A percentile compares a stretch with the other conserved stretches of the same genome.
Evolutionary conservation across 2,329 filamentous ascomycete genomes (phyloP).

Genomic region (Achaetomium macrosporum): DNA sequence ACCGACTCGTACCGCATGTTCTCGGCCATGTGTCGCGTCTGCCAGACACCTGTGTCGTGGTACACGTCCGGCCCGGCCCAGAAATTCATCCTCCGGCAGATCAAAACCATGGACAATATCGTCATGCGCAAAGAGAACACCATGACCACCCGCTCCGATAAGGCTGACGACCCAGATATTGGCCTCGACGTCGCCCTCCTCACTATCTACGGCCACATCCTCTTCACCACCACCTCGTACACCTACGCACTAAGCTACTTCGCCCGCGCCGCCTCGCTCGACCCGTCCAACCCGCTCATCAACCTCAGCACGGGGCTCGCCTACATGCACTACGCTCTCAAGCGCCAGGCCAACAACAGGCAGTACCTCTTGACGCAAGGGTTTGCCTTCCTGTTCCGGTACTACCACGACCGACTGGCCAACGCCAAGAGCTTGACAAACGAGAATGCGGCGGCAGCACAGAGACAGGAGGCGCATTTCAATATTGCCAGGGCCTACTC

Average conservation of each 20-base stretch:
- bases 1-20: slow-evolving; percentile 83
- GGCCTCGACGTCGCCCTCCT: slow-evolving; percentile 72
- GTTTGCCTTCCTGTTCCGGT: slow-evolving; percentile 70
- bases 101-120: slow-evolving; percentile 77
- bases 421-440: slow-evolving; percentile 6
- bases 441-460: slow-evolving; percentile 22
- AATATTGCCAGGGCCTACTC: slow-evolving; percentile 75
- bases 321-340: slow-evolving; percentile 84
- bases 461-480: slow-evolving; percentile 72
- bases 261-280: slow-evolving; percentile 67
- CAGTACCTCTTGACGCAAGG: slow-evolving; percentile 86
- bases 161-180: slow-evolving; percentile 19
- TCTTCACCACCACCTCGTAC: slow-evolving; percentile 79
- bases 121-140: slow-evolving; percentile 41
- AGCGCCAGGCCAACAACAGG: slow-evolving; percentile 82
- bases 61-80: slow-evolving; percentile 78
- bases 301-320: slow-evolving; percentile 75
- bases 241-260: slow-evolving; percentile 85
- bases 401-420: slow-evolving; percentile 55
- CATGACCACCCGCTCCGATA: slow-evolving; percentile 21
- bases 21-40: slow-evolving; percentile 68
- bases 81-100: slow-evolving; percentile 86
- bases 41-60: slow-evolving; percentile 64
- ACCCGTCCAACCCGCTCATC: slow-evolving; percentile 70
- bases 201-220: slow-evolving; percentile 83